Evolutionary conservation across 2,329 filamentous ascomycete genomes (phyloP), one percentile per base, ranked within the genome.

Genomic region (Knufia petricola): DNA sequence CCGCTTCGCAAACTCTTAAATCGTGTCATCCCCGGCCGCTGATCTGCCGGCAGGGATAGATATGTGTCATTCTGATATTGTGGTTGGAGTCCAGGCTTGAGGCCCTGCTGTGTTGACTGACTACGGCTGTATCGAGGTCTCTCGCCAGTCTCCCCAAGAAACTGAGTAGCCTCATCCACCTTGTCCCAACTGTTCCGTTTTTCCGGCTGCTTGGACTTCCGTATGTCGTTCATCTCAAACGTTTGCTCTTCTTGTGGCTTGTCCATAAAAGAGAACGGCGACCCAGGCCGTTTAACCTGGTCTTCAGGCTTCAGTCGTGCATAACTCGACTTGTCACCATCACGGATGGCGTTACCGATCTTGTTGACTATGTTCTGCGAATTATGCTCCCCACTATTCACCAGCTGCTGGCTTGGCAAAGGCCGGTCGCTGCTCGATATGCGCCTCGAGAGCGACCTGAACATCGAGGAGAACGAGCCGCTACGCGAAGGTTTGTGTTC

Each of bases 201-300:
- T 15, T 48, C 38, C 7, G 46, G 46, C 30, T 37, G 31, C 17
- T 42, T 48, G 8, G 46, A 32, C n/a, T 41, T 34, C 21, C 49
- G 51, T 20, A 55, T 21, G 32, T 57, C 47, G 12, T 54, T 48
- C 55, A 58, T 57, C 38, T 59, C 55, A 34, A 57, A 59, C 4
- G 47, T 49, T 10, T 57, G 52, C 26, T 54, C 37, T 34, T 58
- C 56, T 30, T 56, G 50, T 30, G 51, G 50, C n/a, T 50, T 55
- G 2, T 88, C 90, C 4, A 85, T 74, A 3, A 89, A 89, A 28
- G 68, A 76, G 68, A 77, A 96, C 0, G 81, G 72, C 10, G 71
- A 65, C 0, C 89, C 89, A 0, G 81, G 77, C 0, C 90, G 89
- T 32, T 84, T 76, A 0, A 89, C 95, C 24, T 32, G 26, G 4